Base-by-base conservation (phyloP, 192 early-diverging fungal species). In the Cladochytrium replicatum region DNA sequence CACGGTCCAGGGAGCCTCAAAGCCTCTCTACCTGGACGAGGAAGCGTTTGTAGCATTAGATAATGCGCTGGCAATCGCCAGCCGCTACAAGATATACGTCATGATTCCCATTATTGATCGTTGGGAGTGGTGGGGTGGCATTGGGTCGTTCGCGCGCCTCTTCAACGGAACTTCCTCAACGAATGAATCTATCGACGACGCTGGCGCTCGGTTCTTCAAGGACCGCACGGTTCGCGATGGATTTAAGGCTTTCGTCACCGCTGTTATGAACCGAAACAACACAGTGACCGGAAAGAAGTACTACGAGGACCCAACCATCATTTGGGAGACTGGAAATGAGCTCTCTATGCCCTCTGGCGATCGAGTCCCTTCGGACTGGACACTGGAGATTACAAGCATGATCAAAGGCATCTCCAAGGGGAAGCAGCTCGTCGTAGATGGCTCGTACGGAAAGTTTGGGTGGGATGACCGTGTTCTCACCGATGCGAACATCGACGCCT, bases 311-410 rank as follows among this genome's bases (percentile, higher is more conserved):
- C 60, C 69, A 6, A 24, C 46, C 13, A 71, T 71, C 37, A 49
- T 67, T 46, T 71, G 64, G 69, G 64, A 67, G 38, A 67, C 62
- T 8, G 64, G 64, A 0, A 71, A 71, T 41, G 69, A 71, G 49
- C 50, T 67, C 15, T 29, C 44, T 7, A 29, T 30, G 0, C 53
- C 42, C 44, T 34, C 29, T 30, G 40, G n/a, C 23, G n/a, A 44
- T n/a, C 50, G 61, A 6, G 1, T 25, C 3, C 55, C 59, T 8
- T 11, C 28, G 24, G 28, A 31, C 1, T 62, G 60, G 60, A 62
- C 60, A 4, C 13, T 29, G 8, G 28, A 23, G 23, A 43, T 62
- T 13, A 55, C 60, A 24, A 28, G 15, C 6, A 38, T 15, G 9
- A 34, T 52, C 8, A 57, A 57, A 41, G 29, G 41, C 11, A 3